phyloP scores from a whole-genome alignment of 2,329 filamentous ascomycete genomes.

The Cordyceps javanica region DNA sequence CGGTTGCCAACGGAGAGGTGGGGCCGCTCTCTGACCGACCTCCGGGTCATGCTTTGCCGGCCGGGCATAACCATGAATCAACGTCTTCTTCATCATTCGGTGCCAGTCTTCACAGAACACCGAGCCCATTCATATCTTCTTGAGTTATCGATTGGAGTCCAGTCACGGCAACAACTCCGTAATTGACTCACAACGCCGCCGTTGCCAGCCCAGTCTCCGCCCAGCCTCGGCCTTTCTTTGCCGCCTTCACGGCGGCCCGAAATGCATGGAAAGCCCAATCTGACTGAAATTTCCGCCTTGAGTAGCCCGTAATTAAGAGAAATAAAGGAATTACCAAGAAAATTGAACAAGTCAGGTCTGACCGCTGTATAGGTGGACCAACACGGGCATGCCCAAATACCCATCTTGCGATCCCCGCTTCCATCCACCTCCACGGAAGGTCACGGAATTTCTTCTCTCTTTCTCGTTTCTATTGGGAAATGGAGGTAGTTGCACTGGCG shows the following conservation, averaged over 20 bases:
- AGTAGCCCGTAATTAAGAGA: too few relatives aligned
- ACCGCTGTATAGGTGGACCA: conserved; percentile 3
- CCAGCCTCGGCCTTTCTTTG: too few relatives aligned
- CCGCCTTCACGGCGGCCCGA: background rate
- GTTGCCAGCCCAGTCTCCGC: too few relatives aligned
- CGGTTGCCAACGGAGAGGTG: background rate
- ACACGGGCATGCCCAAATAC: background rate
- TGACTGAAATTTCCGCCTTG: too few relatives aligned
- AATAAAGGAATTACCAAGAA: too few relatives aligned
- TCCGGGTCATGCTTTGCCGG: background rate
- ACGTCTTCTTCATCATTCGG: background rate
- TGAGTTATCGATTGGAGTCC: background rate
- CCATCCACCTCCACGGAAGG: background rate
- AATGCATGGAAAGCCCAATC: background rate
- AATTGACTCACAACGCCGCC: background rate
- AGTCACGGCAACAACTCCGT: background rate
- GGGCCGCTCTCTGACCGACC: background rate
- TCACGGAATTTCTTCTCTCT: background rate
- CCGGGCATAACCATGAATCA: too few relatives aligned
- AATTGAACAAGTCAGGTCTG: background rate
- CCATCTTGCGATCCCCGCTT: background rate
- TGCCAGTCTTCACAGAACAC: background rate
- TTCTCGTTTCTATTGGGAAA: background rate
- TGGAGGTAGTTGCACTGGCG: background rate
- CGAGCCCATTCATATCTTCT: background rate